Conservation (phyloP, 176 grass and related monocot species). For the Oryza australiensis region DNA sequence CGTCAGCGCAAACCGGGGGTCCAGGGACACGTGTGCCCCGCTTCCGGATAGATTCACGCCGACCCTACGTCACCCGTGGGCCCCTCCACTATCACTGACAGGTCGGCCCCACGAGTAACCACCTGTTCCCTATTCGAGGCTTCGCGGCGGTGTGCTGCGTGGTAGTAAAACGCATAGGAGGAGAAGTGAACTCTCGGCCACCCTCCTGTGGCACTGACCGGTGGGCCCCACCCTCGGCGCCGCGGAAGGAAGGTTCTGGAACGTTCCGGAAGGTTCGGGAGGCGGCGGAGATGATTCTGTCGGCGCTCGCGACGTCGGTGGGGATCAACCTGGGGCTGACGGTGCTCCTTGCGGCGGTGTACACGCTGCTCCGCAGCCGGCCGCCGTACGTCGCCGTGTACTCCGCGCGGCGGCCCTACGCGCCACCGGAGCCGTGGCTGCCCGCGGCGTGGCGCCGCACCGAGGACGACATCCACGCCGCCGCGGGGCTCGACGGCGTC, state of each 20-base stretch:
- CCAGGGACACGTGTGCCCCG: background rate
- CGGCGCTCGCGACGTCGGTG: constrained; percentile 85
- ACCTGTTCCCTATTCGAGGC: background rate
- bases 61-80: constrained; percentile 7
- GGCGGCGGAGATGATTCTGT: constrained; percentile 66
- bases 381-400: constrained; percentile 56
- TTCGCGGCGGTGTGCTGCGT: too few species aligned
- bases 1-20: background rate
- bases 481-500: constrained; percentile 81
- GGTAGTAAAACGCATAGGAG: too few species aligned
- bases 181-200: too few species aligned
- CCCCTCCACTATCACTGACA: background rate
- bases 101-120: background rate
- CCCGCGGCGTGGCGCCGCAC: constrained; percentile 56
- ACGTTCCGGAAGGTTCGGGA: background rate
- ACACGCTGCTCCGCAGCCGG: constrained; percentile 73
- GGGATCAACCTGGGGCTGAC: constrained; percentile 81
- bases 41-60: constrained; percentile 12
- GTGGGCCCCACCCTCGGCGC: constrained; percentile 31
- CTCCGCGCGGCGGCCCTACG: constrained; percentile 62
- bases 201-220: background rate
- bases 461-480: constrained; percentile 69
- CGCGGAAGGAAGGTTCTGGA: background rate
- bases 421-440: constrained; percentile 61
- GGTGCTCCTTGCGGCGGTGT: constrained; percentile 61